Evolutionary conservation across 1,284 basidiomycete species (phyloP).

Genomic region (Meira miltonrushii): DNA sequence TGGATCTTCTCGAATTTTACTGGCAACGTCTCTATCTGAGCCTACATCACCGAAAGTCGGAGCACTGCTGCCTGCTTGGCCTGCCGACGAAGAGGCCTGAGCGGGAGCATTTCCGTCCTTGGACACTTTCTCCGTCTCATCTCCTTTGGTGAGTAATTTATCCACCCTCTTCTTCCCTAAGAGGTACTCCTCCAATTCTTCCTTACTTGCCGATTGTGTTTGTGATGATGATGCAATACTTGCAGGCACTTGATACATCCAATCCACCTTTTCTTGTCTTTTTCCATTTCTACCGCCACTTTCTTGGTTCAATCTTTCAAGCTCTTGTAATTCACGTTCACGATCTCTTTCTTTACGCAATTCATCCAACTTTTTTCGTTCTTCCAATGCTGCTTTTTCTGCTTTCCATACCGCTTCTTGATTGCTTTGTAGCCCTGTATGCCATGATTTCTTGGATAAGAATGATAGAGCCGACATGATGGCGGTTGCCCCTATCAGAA

Average conservation of each 20-base stretch:
- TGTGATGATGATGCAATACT: slow-evolving; percentile 66
- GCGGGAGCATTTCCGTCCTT: slow-evolving; percentile 18
- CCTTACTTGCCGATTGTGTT: slow-evolving; percentile 41
- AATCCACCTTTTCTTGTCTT: slow-evolving; percentile 85
- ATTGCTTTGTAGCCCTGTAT: slow-evolving; percentile 93
- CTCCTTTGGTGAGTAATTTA: slow-evolving; percentile 68
- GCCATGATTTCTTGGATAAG: slow-evolving; percentile 62
- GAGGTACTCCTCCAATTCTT: slow-evolving; percentile 91
- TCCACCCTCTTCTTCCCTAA: slow-evolving; percentile 98
- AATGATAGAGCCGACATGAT: slow-evolving; percentile 9
- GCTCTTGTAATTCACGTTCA: slow-evolving; percentile 89
- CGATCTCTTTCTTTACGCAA: slow-evolving; percentile 95
- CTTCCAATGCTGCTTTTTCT: slow-evolving; percentile 92
- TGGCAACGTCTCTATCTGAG: slow-evolving; percentile 75
- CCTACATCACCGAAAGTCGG: slow-evolving; percentile 60
- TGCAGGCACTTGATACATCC: slow-evolving; percentile 97
- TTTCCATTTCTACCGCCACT: slow-evolving; percentile 78
- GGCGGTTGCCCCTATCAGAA: background rate
- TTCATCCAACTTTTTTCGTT: slow-evolving; percentile 95
- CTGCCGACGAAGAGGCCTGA: slow-evolving; percentile 16
- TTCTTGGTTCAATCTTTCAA: slow-evolving; percentile 72
- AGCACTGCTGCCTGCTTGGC: slow-evolving; percentile 15
- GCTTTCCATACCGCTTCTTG: slow-evolving; percentile 99
- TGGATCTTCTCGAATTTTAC: slow-evolving; percentile 94
- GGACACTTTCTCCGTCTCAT: slow-evolving; percentile 12